Percentiles rank a stretch among this genome's conserved stretches.
Conservation (phyloP, 768 basidiomycete species). For the Leucosporidium yakuticum region DNA sequence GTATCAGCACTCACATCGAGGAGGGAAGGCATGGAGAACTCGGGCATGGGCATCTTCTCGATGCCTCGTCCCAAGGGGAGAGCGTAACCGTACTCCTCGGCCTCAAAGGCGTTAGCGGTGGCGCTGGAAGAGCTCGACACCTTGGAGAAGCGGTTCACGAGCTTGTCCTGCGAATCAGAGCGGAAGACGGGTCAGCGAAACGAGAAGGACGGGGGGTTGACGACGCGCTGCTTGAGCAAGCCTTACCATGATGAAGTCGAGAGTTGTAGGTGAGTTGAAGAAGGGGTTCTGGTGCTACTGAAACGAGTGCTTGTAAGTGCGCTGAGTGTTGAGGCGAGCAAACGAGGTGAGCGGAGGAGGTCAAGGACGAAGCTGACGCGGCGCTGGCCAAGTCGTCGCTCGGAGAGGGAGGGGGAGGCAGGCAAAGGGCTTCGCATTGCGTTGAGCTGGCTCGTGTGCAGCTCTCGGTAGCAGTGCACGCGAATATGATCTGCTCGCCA, state of each 20-base stretch:
- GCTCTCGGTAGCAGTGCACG: too few species aligned
- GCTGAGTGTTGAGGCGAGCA: background rate
- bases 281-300: too few species aligned
- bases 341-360: background rate
- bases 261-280: too few species aligned
- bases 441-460: too few species aligned
- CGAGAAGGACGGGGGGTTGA: background rate
- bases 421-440: too few species aligned
- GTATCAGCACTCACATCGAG: constrained; percentile 19
- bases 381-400: background rate
- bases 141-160: constrained; percentile 26
- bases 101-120: background rate
- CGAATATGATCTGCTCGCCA: too few species aligned
- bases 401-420: too few species aligned
- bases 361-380: background rate
- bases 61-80: constrained; percentile 34
- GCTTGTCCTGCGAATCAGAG: constrained; percentile 16
- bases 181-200: background rate
- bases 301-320: too few species aligned
- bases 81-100: constrained; percentile 32
- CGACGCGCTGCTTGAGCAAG: too few species aligned
- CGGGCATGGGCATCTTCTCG: constrained; percentile 32
- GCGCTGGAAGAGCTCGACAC: background rate
- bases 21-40: constrained; percentile 24
- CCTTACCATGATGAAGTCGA: background rate